A percentile compares a stretch with the other conserved stretches of the same genome.
These are phyloP conservation scores for Penicillium polonicum DNA, from an alignment of 2,329 filamentous ascomycete genomes.

Conservation along the genomic window DNA sequence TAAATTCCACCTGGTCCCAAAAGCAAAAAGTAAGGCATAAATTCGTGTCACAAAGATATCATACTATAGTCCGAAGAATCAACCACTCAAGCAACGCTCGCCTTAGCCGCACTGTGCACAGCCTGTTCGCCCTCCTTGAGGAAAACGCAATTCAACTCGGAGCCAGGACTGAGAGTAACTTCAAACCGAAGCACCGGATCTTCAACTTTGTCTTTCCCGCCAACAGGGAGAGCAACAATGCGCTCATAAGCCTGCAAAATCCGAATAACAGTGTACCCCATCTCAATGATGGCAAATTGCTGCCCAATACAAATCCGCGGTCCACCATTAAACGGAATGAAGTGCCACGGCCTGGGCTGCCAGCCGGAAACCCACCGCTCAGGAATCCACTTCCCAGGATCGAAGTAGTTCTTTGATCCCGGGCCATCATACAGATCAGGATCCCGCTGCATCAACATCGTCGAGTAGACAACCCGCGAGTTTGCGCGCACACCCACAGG, in stretches of 20 bases:
- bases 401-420: slow-evolving; percentile 36
- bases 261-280: slow-evolving; percentile 51
- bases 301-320: slow-evolving; percentile 58
- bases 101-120: neutral
- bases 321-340: slow-evolving; percentile 55
- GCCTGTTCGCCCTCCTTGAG: slow-evolving; percentile 28
- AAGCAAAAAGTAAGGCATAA: neutral
- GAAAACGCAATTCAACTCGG: slow-evolving; percentile 43
- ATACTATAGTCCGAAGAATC: neutral
- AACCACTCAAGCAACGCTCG: neutral
- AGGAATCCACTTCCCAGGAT: slow-evolving; percentile 49
- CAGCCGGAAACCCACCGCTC: slow-evolving; percentile 52
- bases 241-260: slow-evolving; percentile 45
- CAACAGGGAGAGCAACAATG: slow-evolving; percentile 35
- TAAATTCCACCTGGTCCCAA: neutral
- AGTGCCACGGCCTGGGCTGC: slow-evolving; percentile 56
- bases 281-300: slow-evolving; percentile 60
- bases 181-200: slow-evolving; percentile 40
- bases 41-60: neutral
- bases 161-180: slow-evolving; percentile 40
- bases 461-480: slow-evolving; percentile 52
- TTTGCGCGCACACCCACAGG: slow-evolving; percentile 50
- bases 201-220: slow-evolving; percentile 34
- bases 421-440: slow-evolving; percentile 50
- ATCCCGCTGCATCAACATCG: slow-evolving; percentile 53